Base-by-base conservation (phyloP, 1,139 yeast genomes). In the Entelexis paramagnoliae region DNA sequence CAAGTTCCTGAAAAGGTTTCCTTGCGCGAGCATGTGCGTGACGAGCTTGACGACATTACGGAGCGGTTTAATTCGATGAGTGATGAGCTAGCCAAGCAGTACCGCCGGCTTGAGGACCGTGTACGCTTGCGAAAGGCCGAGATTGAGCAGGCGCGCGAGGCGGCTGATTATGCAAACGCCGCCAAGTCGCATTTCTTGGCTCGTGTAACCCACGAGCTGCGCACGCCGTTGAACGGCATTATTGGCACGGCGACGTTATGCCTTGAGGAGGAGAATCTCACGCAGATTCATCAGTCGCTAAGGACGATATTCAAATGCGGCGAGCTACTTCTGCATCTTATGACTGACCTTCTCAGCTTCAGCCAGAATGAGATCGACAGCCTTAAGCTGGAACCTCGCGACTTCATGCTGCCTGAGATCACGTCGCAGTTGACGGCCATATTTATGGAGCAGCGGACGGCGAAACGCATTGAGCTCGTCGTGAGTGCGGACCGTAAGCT, bases 181-280 rank as follows among this genome's bases (percentile, higher is more conserved):
- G 96, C 97, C 9, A 91, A 89, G 63, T 88, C 97, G 0, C 89
- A 88, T 16, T 91, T 91, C 66, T 86, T 91, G 64, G 97, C 97
- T 9, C 88, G 91, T 63, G 89, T 91, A 29, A 88, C 97, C 0
- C 98, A 91, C 66, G 98, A 91, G 68, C 74, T 91, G 63, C 77
- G 97, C 60, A 91, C 97, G 0, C 98, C 98, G 1, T 72, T 91
- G 58, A 91, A 91, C 66, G 98, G 97, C 65, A 91, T 91, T 48
- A 71, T 91, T 50, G 97, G 97, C 54, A 87, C 91, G 91, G 87
- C 97, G 0, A 84, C 95, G 1, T 84, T 91, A 55, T 93, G 96
- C 5, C 78, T 88, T 81, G 93, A 86, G 19, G 73, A 73, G 14
- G 93, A 86, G 60, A 91, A 87, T 60, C 73, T 75, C 10, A 66